Base-by-base conservation (phyloP, 805 yeast species). In the Suhomyces vadensis region DNA sequence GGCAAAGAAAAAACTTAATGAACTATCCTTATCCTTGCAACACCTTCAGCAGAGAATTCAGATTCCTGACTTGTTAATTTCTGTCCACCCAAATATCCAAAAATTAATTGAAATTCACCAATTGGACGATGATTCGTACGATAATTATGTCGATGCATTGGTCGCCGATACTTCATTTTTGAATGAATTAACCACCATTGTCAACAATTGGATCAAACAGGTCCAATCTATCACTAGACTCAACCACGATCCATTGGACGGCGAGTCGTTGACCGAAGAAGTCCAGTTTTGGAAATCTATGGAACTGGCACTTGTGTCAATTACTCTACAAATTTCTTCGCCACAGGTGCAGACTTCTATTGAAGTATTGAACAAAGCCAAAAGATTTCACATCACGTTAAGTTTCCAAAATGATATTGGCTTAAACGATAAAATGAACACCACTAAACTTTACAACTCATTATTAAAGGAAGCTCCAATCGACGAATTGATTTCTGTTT, bases 381-480 rank as follows among this genome's bases (percentile, higher is more conserved):
- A 87, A 52, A 71, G 97, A 50, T 87, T 83, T 56, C 95, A 87
- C 58, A 83, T 88, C 1, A 83, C 91, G 0, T 77, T 81, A n/a
- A 75, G 85, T 26, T 84, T 87, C 54, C 67, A 78, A 25, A 78
- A 88, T 5, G 95, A 87, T 55, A 81, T 85, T 2, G 87, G 88
- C 0, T 63, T 92, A 16, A 62, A 69, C 27, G 82, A 79, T 21
- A 79, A 85, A 11, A 48, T 79, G 9, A 66, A 67, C 3, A 63
- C 63, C 17, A 78, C 89, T 0, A 65, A 69, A 9, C 69, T 73
- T n/a, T 82, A 82, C 56, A 83, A 82, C 50, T 76, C 78, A 6
- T 65, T 92, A 21, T 65, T 89, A 51, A 77, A 77, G 37, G 94
- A 85, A 42, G 67, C 91, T 10, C 95, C 96, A 0, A 60, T 88